phyloP scores from a whole-genome alignment of 2,329 filamentous ascomycete species.

The Thelonectria olida region DNA sequence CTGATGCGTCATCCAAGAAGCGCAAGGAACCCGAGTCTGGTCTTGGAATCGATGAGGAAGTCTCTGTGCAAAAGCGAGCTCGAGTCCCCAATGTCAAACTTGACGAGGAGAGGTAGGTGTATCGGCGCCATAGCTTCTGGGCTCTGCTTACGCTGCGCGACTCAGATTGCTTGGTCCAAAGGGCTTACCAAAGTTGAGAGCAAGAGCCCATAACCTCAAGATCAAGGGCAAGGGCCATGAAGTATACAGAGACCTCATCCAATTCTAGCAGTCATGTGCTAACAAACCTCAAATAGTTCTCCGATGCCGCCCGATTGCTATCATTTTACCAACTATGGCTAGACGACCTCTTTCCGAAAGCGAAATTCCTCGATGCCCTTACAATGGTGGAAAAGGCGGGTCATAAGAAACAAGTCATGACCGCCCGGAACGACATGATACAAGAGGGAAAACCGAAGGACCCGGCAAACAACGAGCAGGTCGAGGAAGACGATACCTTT shows the following conservation, averaged over 20 bases:
- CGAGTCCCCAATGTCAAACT: slow-evolving; percentile 81
- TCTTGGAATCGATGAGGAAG: slow-evolving; percentile 86
- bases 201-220: slow-evolving; percentile 74
- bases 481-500: slow-evolving; percentile 24
- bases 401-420: slow-evolving; percentile 81
- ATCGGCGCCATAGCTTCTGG: too few species aligned
- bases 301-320: slow-evolving; percentile 82
- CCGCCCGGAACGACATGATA: slow-evolving; percentile 84
- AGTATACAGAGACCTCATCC: slow-evolving; percentile 54
- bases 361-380: slow-evolving; percentile 90
- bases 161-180: slow-evolving; percentile 79
- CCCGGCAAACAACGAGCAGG: slow-evolving; percentile 43
- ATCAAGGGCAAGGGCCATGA: slow-evolving; percentile 96
- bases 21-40: slow-evolving; percentile 60
- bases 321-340: slow-evolving; percentile 97
- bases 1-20: slow-evolving; percentile 55
- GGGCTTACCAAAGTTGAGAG: slow-evolving; percentile 84
- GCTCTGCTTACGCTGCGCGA: background rate
- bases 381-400: slow-evolving; percentile 93
- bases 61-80: slow-evolving; percentile 81
- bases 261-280: background rate
- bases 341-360: slow-evolving; percentile 93
- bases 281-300: slow-evolving; percentile 66
- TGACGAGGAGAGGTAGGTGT: slow-evolving; percentile 78
- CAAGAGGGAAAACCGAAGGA: slow-evolving; percentile 73